Evolutionary conservation across 306 rosid genomes (phyloP), one percentile per base, ranked within the genome.

Genomic region (Trifolium subterraneum): DNA sequence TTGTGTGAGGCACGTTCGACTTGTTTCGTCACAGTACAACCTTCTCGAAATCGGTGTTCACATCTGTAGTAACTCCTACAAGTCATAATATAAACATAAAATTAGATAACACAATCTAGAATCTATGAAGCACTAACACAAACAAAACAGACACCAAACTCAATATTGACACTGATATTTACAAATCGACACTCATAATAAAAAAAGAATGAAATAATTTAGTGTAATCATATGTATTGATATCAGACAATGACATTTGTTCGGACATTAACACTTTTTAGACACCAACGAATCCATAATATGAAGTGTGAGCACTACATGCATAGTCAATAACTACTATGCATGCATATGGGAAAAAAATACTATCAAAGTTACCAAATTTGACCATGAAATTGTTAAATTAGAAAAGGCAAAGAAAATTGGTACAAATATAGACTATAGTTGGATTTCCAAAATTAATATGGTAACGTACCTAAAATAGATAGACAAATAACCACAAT

Each of bases 21-120:
- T n/a, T 93, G 98, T 82, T 93, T 93, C 69, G 96, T 89, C 81
- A 91, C 96, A 10, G 96, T 90, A 78, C 98, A 93, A 19, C 83
- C 92, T 22, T 2, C 2, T 22, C 2, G 25, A 22, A 1, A 2
- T 38, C 88, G 85, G 60, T 83, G 73, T 47, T 96, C 91, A 60
- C 98, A 93, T 82, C 91, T 93, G 85, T 91, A 93, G 87, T 93
- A 93, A 79, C 97, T 93, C 96, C 98, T 93, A 70, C 47, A 80
- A 20, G 14, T 52, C 77, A 68, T 2, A 78, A 54, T 14, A 10
- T 0, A 45, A 59, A 9, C 64, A 73, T 42, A 61, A 10, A 1
- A 15, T 74, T 56, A 79, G 84, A 67, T 4, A 4, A 4, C 3
- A 4, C 33, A 29, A 4, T 29, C 4, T 29, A 22, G 25, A 29